These are phyloP conservation scores for Fusarium sp. DNA, from an alignment of 2,329 filamentous ascomycete species.

Conservation along the genomic window DNA sequence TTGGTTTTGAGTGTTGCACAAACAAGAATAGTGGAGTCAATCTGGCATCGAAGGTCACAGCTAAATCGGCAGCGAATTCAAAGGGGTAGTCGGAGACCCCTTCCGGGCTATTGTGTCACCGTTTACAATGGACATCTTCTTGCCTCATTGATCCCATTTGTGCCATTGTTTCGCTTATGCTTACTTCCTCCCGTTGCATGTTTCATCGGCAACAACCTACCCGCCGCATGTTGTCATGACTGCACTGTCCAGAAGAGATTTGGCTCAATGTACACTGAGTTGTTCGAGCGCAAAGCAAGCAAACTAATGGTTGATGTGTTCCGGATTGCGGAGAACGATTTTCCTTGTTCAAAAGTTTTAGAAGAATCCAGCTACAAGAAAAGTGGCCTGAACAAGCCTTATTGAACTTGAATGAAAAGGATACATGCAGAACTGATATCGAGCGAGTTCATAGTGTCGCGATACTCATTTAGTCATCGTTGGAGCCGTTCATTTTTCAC, in stretches of 20 bases:
- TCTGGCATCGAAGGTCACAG: fast-evolving
- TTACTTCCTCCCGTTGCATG: not conserved
- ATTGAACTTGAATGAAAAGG: too few relatives aligned
- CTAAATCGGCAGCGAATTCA: not conserved
- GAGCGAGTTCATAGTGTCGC: not conserved
- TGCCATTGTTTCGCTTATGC: not conserved
- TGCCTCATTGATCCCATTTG: fast-evolving
- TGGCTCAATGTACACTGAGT: too few relatives aligned
- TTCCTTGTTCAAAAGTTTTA: not conserved
- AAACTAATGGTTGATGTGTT: fast-evolving
- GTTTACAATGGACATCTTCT: not conserved
- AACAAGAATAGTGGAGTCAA: not conserved
- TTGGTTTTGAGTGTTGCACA: not conserved
- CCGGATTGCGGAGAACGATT: fast-evolving
- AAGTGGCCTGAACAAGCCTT: fast-evolving
- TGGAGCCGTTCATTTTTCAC: not conserved
- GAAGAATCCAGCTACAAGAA: fast-evolving
- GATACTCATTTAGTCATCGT: not conserved
- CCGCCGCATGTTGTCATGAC: not conserved
- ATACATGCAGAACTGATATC: too few relatives aligned
- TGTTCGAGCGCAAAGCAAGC: too few relatives aligned
- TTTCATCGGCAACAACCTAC: not conserved
- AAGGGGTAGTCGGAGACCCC: not conserved
- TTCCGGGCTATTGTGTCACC: not conserved
- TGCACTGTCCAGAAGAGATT: too few relatives aligned